A percentile compares a stretch with the other conserved stretches of the same genome.
phyloP scores from a whole-genome alignment of 106 monocot species.

The Chionographis japonica region DNA sequence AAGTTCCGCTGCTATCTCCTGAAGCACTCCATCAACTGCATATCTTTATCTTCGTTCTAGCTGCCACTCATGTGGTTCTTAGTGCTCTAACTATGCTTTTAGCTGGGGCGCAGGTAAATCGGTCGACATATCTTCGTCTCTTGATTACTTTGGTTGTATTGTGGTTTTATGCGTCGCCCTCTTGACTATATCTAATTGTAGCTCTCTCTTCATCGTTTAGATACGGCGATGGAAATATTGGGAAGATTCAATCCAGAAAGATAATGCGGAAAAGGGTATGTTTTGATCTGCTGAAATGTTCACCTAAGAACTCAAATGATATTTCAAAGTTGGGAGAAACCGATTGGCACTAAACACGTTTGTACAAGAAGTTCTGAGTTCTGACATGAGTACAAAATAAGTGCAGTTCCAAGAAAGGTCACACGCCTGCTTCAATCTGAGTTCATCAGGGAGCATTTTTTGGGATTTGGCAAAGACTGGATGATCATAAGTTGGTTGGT shows the following conservation, averaged over 20 bases:
- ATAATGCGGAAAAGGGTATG: background rate
- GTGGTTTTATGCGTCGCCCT: background rate
- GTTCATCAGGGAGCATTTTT: background rate
- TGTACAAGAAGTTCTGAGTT: too few species aligned
- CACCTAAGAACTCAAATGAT: too few species aligned
- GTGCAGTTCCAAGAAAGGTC: too few species aligned
- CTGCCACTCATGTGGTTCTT: slow-evolving; percentile 27
- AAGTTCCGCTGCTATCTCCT: slow-evolving; percentile 27
- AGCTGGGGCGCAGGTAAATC: slow-evolving; percentile 24
- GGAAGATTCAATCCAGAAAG: slow-evolving; percentile 8
- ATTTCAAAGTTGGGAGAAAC: too few species aligned
- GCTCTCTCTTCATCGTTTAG: background rate
- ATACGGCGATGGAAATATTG: slow-evolving; percentile 11
- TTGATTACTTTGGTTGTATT: background rate
- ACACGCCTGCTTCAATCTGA: too few species aligned
- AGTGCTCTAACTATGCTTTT: slow-evolving; percentile 31
- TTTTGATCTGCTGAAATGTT: too few species aligned
- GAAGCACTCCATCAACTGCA: slow-evolving; percentile 43
- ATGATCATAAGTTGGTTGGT: background rate
- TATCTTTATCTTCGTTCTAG: slow-evolving; percentile 47
- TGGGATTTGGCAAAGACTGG: background rate
- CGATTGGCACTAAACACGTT: too few species aligned
- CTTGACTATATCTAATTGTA: too few species aligned
- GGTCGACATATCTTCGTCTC: background rate
- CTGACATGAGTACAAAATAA: too few species aligned